A percentile compares a stretch with the other conserved stretches of the same genome.
Evolutionary conservation across 139 green algal genomes (phyloP).

Genomic region (Chlamydomonas eustigma): DNA sequence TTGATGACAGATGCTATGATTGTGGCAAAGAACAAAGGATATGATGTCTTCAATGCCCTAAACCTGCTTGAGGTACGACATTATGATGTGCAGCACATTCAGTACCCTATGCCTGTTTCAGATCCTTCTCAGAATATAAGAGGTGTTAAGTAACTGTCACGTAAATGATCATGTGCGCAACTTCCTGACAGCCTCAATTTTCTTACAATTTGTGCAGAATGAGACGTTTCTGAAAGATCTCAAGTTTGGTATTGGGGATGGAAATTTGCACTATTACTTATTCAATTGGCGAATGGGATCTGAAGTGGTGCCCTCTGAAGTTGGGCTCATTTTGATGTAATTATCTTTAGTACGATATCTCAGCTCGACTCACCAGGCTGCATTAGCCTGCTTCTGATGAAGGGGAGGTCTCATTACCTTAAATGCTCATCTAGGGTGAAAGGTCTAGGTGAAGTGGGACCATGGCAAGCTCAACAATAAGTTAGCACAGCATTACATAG

Average conservation of each 20-base stretch:
- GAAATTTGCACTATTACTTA: slow-evolving; percentile 95
- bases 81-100: too few species aligned
- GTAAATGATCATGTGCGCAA: too few species aligned
- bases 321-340: slow-evolving; percentile 93
- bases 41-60: slow-evolving; percentile 98
- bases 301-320: slow-evolving; percentile 56
- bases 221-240: slow-evolving; percentile 74
- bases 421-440: too few species aligned
- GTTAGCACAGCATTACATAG: too few species aligned
- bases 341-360: too few species aligned
- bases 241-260: slow-evolving; percentile 98
- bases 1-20: slow-evolving; percentile 85
- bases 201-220: slow-evolving; percentile 47
- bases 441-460: too few species aligned
- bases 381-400: background rate
- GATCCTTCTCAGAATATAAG: too few species aligned
- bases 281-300: slow-evolving; percentile 89
- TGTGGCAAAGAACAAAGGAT: slow-evolving; percentile 65
- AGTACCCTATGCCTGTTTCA: too few species aligned
- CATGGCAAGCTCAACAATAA: too few species aligned
- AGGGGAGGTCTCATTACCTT: background rate
- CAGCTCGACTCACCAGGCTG: too few species aligned
- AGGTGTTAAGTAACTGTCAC: too few species aligned
- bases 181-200: background rate
- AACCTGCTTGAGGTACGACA: slow-evolving; percentile 75